Percentiles rank a stretch among this genome's conserved stretches.
Conservation (phyloP, 176 grass and related monocot genomes). For the Musa acuminata region DNA sequence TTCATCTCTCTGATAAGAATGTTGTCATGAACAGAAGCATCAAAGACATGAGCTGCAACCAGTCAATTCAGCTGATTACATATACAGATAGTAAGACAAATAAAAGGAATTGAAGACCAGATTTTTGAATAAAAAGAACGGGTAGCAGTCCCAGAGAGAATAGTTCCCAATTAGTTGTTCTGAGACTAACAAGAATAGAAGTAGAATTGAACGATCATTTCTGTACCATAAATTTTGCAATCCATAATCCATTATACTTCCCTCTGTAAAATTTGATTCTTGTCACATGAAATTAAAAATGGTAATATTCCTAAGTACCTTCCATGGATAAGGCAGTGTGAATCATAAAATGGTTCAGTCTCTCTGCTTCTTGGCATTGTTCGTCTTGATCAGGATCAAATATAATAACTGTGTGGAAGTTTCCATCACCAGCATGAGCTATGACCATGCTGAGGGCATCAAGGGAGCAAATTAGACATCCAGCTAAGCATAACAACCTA, state of each 20-base stretch:
- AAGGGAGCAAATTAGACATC: background rate
- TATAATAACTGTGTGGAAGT: slow-evolving; percentile 95
- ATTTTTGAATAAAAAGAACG: too few species aligned
- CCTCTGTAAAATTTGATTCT: too few species aligned
- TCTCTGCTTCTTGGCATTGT: slow-evolving; percentile 67
- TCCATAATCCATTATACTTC: too few species aligned
- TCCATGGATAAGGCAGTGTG: slow-evolving; percentile 86
- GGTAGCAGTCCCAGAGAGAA: too few species aligned
- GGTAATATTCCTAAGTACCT: slow-evolving; percentile 34
- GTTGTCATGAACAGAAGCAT: background rate
- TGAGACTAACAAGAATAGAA: too few species aligned
- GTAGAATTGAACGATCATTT: too few species aligned
- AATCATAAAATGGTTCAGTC: slow-evolving; percentile 95
- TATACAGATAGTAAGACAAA: background rate
- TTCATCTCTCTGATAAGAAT: background rate
- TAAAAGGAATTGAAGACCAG: too few species aligned
- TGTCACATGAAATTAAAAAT: too few species aligned
- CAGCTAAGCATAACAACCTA: background rate
- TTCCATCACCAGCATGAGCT: slow-evolving; percentile 94
- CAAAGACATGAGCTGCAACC: background rate
- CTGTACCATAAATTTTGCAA: too few species aligned
- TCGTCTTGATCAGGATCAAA: slow-evolving; percentile 78
- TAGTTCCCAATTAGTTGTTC: too few species aligned
- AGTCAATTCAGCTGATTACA: background rate
- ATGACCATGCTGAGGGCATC: slow-evolving; percentile 58